These are phyloP conservation scores for Xylariaceae sp. DNA, from an alignment of 2,329 filamentous ascomycete genomes.

Conservation along the genomic window DNA sequence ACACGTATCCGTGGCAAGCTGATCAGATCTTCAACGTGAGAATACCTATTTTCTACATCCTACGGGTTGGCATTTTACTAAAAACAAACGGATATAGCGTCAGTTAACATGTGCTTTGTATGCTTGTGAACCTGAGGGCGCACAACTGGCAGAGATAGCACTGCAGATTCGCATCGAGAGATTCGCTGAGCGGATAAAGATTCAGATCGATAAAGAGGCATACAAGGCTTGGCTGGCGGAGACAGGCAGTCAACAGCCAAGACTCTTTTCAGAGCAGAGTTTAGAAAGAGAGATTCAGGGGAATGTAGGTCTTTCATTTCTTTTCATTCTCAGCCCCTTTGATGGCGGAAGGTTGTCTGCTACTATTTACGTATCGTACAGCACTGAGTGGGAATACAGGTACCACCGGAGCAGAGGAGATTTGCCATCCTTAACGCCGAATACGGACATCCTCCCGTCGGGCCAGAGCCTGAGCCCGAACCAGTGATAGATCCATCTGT, in stretches of 20 bases:
- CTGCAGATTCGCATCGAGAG: slow-evolving; percentile 26
- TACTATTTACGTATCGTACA: too few species aligned
- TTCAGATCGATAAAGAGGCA: slow-evolving; percentile 25
- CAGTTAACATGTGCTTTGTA: slow-evolving; percentile 14
- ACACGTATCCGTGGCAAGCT: slow-evolving; percentile 31
- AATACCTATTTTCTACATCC: not conserved
- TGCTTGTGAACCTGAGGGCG: slow-evolving; percentile 9
- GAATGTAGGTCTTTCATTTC: slow-evolving; percentile 17
- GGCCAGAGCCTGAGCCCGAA: not conserved
- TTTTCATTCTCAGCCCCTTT: not conserved
- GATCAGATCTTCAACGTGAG: slow-evolving; percentile 30
- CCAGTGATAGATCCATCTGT: slow-evolving; percentile 15
- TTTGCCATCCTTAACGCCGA: slow-evolving; percentile 16
- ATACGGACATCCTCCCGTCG: slow-evolving; percentile 9
- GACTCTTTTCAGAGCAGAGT: slow-evolving; percentile 26
- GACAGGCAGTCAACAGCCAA: slow-evolving; percentile 15
- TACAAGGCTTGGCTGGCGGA: slow-evolving; percentile 28
- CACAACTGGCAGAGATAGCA: slow-evolving; percentile 21
- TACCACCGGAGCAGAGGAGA: slow-evolving; percentile 12
- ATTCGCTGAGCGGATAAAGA: slow-evolving; percentile 28
- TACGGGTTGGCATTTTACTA: not conserved
- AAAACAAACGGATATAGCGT: slow-evolving; percentile 6
- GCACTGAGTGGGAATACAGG: slow-evolving; percentile 11
- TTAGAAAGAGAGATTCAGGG: slow-evolving; percentile 22
- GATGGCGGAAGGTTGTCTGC: too few species aligned